Conservation (phyloP, 2,329 filamentous ascomycete species). For the Penicillium sp. region DNA sequence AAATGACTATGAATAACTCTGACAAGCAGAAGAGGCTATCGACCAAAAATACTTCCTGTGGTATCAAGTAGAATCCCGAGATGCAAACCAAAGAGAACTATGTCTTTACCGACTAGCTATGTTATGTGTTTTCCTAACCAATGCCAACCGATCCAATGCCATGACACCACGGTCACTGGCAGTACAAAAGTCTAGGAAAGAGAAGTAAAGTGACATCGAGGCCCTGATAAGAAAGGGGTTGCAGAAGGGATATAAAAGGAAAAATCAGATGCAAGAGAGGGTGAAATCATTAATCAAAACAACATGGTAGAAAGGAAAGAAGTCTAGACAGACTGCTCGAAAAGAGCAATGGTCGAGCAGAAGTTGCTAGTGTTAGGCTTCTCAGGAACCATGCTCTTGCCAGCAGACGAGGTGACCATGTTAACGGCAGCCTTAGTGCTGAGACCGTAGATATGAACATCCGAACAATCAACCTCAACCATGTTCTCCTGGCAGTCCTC, state of each 20-base stretch:
- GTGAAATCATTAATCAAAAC: background rate
- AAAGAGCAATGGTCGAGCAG: slow-evolving; percentile 51
- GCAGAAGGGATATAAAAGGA: background rate
- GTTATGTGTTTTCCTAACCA: background rate
- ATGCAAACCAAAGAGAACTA: background rate
- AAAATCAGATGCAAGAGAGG: background rate
- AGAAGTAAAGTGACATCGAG: slow-evolving; percentile 8
- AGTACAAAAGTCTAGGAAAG: slow-evolving; percentile 7
- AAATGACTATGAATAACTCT: slow-evolving; percentile 22
- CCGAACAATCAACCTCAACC: slow-evolving; percentile 68
- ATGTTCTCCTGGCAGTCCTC: slow-evolving; percentile 79
- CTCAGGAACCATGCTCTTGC: slow-evolving; percentile 42
- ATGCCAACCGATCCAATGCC: background rate
- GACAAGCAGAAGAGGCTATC: background rate
- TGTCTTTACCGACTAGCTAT: background rate
- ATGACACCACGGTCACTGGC: background rate
- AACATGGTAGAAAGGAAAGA: background rate
- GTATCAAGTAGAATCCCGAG: slow-evolving; percentile 14
- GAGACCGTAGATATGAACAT: slow-evolving; percentile 67
- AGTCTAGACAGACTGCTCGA: slow-evolving; percentile 38
- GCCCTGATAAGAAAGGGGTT: background rate
- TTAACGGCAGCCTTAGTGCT: slow-evolving; percentile 75
- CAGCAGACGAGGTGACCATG: slow-evolving; percentile 62
- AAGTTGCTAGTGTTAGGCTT: slow-evolving; percentile 48
- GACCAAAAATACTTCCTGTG: slow-evolving; percentile 5